Percentiles rank a stretch among this genome's conserved stretches.
These are phyloP conservation scores for Mallotus nudiflorus DNA, from an alignment of 345 rosid species.

Conservation along the genomic window DNA sequence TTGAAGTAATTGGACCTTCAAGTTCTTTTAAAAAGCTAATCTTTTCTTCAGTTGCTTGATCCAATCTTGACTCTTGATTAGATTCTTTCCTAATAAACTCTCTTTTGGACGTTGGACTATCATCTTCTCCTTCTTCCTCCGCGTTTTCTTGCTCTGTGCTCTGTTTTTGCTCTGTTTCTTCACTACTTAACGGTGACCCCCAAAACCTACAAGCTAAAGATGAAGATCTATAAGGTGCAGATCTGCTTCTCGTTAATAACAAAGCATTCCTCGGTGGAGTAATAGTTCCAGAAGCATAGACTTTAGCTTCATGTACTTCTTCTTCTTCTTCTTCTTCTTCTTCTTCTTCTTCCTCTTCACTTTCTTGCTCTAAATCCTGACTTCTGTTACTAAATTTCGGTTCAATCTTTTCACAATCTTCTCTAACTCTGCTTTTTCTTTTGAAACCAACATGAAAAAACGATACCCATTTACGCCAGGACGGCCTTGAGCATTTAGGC, in stretches of 20 bases:
- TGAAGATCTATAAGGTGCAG: constrained; percentile 83
- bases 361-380: constrained; percentile 16
- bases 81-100: constrained; percentile 30
- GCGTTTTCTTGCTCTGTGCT: constrained; percentile 23
- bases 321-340: constrained; percentile 28
- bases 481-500: constrained; percentile 33
- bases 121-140: constrained; percentile 27
- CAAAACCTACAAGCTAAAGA: constrained; percentile 77
- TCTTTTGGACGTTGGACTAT: constrained; percentile 27
- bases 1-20: constrained; percentile 19
- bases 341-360: constrained; percentile 24
- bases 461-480: constrained; percentile 44
- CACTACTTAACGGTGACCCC: constrained; percentile 57
- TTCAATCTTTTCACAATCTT: constrained; percentile 34
- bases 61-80: constrained; percentile 26
- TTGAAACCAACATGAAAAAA: constrained; percentile 24
- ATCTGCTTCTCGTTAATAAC: constrained; percentile 72
- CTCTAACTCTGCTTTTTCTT: constrained; percentile 28
- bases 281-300: constrained; percentile 33
- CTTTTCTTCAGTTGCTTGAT: constrained; percentile 31
- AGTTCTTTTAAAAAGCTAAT: constrained; percentile 24
- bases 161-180: constrained; percentile 30
- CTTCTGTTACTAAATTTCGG: constrained; percentile 27
- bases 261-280: constrained; percentile 78
- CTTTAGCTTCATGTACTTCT: constrained; percentile 29